These are phyloP conservation scores for Zygotorulaspora danielsina DNA, from an alignment of 805 yeast genomes.

Conservation along the genomic window DNA sequence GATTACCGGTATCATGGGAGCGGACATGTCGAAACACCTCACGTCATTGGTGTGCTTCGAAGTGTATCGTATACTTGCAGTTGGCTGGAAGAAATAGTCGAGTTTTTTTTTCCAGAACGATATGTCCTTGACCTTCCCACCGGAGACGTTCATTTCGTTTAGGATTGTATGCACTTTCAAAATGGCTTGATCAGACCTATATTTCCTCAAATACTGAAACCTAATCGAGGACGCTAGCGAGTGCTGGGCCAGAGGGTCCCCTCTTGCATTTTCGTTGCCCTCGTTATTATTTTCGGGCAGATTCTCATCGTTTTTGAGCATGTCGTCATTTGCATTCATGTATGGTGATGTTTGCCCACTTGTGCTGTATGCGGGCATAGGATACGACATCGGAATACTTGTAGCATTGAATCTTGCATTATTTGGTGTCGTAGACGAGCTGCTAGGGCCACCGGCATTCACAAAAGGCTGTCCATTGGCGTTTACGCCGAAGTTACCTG, in stretches of 20 bases:
- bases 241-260: neutral
- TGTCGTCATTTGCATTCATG: neutral
- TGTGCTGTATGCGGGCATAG: slow-evolving; percentile 5
- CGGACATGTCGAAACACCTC: slow-evolving; percentile 60
- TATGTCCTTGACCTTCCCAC: slow-evolving; percentile 42
- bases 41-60: slow-evolving; percentile 45
- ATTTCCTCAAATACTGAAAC: slow-evolving; percentile 35
- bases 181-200: slow-evolving; percentile 48
- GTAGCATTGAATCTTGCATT: neutral
- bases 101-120: slow-evolving; percentile 49
- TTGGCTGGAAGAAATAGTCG: slow-evolving; percentile 49
- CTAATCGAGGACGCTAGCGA: slow-evolving; percentile 12
- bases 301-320: neutral
- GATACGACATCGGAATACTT: neutral
- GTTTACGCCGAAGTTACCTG: neutral
- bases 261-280: neutral
- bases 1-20: slow-evolving; percentile 56
- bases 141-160: slow-evolving; percentile 42
- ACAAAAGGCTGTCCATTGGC: neutral
- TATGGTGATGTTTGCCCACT: slow-evolving; percentile 12
- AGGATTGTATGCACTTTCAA: slow-evolving; percentile 48
- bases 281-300: neutral
- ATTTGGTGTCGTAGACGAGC: neutral
- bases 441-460: neutral
- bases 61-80: slow-evolving; percentile 45